Conservation (phyloP, 2,329 filamentous ascomycete species). For the Helminthosporium solani region DNA sequence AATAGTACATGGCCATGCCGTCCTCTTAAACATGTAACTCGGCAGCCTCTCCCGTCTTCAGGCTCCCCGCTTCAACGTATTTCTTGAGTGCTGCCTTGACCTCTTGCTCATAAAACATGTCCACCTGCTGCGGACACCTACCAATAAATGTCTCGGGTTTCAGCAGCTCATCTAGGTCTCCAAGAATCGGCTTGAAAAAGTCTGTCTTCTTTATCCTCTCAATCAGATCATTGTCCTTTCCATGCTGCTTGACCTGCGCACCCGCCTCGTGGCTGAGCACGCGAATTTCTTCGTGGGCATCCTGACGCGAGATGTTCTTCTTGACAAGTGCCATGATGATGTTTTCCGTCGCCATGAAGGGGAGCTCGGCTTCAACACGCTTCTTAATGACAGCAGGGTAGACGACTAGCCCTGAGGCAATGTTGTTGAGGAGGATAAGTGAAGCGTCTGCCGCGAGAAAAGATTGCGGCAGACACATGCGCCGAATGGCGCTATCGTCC, state of each 20-base stretch:
- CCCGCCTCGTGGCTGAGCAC: slow-evolving; percentile 77
- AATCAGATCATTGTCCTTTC: slow-evolving; percentile 77
- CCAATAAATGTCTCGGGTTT: slow-evolving; percentile 63
- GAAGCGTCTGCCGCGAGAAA: slow-evolving; percentile 57
- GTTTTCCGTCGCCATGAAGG: slow-evolving; percentile 75
- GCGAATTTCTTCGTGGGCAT: slow-evolving; percentile 81
- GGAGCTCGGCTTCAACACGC: slow-evolving; percentile 72
- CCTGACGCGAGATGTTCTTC: slow-evolving; percentile 71
- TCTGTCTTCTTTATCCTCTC: slow-evolving; percentile 69
- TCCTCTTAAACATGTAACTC: slow-evolving; percentile 33
- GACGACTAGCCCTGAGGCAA: slow-evolving; percentile 71
- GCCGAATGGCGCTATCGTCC: slow-evolving; percentile 71
- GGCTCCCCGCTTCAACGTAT: slow-evolving; percentile 40
- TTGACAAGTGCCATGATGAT: slow-evolving; percentile 67
- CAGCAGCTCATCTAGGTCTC: slow-evolving; percentile 67
- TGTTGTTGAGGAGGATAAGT: slow-evolving; percentile 68
- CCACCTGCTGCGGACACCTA: slow-evolving; percentile 55
- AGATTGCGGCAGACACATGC: slow-evolving; percentile 48
- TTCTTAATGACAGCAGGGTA: slow-evolving; percentile 72
- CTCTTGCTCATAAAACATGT: slow-evolving; percentile 53
- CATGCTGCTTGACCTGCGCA: slow-evolving; percentile 68
- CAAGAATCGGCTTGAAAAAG: slow-evolving; percentile 73
- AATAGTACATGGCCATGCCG: too few species aligned
- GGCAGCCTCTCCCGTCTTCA: slow-evolving; percentile 25
- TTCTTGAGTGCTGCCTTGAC: slow-evolving; percentile 51